Evolutionary conservation across 306 rosid species (phyloP), one percentile per base, ranked within the genome.

Genomic region (Sphenostylis stenocarpa): DNA sequence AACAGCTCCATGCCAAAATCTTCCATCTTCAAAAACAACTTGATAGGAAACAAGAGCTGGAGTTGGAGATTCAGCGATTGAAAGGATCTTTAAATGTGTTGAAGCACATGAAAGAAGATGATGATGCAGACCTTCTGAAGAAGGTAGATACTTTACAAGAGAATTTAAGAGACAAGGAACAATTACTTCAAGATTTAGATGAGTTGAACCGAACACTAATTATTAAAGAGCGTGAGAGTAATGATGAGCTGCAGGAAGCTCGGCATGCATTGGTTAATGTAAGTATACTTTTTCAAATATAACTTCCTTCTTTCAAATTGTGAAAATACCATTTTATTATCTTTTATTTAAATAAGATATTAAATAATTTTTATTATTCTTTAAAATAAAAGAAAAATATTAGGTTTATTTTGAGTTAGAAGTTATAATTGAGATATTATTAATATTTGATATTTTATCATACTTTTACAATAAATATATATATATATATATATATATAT

Each of bases 171-270:
- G 98, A 90, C 65, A 95, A 89, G 85, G 93, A 89, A 87, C 77
- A 79, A 53, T 76, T 87, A 43, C 87, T 85, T 76, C 87, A 90
- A 66, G 88, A 82, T 20, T 26, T 92, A n/a, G 93, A 89, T 74
- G 86, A 76, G 17, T 17, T 90, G 80, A 89, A 92, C 77, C 95
- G 88, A 81, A 71, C 89, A 56, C 77, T 95, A 72, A 84, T 95
- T 48, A 76, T 88, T 48, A 86, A 81, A 82, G 91, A 92, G 86
- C 95, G 91, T 14, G 84, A 72, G 88, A 89, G 92, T 86, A 95
- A 95, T 80, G 90, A 87, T 48, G 98, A 95, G 84, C 84, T 95
- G 78, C 96, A 89, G 80, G 97, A 92, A 2, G 98, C 97, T 70
- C 93, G 97, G 60, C 88, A 84, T 75, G 97, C 89, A 88, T 78